Percentiles rank a stretch among this genome's conserved stretches.
Evolutionary conservation across 2,329 filamentous ascomycete species (phyloP).

Genomic region (Lecanicillium sp.): DNA sequence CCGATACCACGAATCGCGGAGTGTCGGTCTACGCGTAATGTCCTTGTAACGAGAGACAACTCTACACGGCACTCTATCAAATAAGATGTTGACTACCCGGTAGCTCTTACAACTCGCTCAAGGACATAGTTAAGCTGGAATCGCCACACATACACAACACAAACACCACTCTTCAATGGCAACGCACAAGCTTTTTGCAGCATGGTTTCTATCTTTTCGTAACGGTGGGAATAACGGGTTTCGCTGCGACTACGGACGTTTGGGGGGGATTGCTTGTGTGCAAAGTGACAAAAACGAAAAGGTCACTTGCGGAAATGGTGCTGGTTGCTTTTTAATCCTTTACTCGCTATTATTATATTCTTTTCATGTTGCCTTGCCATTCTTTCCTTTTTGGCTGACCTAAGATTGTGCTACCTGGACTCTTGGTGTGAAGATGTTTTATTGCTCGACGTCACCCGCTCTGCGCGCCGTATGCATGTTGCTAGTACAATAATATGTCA

Average conservation of each 20-base stretch:
- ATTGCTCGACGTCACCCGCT: too few relatives aligned
- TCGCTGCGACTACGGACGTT: conserved; percentile 3
- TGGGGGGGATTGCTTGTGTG: conserved; percentile 6
- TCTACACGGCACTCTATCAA: neutral
- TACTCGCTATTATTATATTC: neutral
- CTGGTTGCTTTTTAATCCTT: neutral
- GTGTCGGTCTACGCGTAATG: conserved; percentile 28
- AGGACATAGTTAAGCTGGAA: conserved; percentile 7
- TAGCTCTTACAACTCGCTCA: neutral
- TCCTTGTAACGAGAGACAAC: neutral
- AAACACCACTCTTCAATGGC: neutral
- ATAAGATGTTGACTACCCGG: neutral
- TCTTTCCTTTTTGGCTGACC: too few relatives aligned
- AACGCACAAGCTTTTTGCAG: neutral
- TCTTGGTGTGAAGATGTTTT: neutral
- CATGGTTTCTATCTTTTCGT: neutral
- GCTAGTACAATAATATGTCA: too few relatives aligned
- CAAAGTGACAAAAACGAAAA: conserved; percentile 6
- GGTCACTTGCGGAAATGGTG: conserved; percentile 4
- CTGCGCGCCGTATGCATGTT: too few relatives aligned
- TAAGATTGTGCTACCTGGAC: neutral
- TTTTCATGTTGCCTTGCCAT: too few relatives aligned
- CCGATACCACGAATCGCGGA: conserved; percentile 28
- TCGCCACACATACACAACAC: neutral
- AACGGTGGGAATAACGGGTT: conserved; percentile 1